Evolutionary conservation across 345 rosid species (phyloP).

Genomic region (Aquilaria sinensis): DNA sequence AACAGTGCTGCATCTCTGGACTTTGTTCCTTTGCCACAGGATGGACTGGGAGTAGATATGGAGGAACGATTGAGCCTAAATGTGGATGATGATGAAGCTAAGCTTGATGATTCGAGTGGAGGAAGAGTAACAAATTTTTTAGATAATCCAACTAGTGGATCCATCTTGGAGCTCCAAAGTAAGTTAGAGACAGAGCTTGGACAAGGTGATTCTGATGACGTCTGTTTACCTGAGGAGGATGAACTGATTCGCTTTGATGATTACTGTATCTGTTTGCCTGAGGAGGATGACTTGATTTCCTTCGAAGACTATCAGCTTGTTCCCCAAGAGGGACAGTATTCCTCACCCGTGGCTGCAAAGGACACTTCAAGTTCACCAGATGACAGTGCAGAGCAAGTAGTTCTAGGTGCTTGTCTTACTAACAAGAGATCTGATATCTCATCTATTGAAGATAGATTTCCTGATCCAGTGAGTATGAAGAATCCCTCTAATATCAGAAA

Average conservation of each 20-base stretch:
- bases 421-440: constrained; percentile 7
- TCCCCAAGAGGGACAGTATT: constrained; percentile 6
- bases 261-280: constrained; percentile 27
- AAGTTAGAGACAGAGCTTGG: constrained; percentile 3
- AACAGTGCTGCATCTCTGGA: constrained; percentile 4
- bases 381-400: constrained; percentile 1
- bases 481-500: constrained; percentile 6
- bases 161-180: neutral
- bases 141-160: constrained; percentile 7
- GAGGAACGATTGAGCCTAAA: constrained; percentile 13
- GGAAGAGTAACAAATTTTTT: neutral
- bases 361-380: constrained; percentile 8
- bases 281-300: constrained; percentile 36
- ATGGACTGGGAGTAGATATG: constrained; percentile 3
- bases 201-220: constrained; percentile 11
- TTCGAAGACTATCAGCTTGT: constrained; percentile 14
- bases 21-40: constrained; percentile 2
- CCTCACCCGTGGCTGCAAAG: constrained; percentile 2
- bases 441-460: constrained; percentile 1
- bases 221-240: constrained; percentile 36
- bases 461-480: neutral
- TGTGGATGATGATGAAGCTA: neutral
- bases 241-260: constrained; percentile 12
- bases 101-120: neutral
- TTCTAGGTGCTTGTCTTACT: neutral